Evolutionary conservation across 2,329 filamentous ascomycete genomes (phyloP), one percentile per base, ranked within the genome.

Genomic region (Trichoderma asperellum): DNA sequence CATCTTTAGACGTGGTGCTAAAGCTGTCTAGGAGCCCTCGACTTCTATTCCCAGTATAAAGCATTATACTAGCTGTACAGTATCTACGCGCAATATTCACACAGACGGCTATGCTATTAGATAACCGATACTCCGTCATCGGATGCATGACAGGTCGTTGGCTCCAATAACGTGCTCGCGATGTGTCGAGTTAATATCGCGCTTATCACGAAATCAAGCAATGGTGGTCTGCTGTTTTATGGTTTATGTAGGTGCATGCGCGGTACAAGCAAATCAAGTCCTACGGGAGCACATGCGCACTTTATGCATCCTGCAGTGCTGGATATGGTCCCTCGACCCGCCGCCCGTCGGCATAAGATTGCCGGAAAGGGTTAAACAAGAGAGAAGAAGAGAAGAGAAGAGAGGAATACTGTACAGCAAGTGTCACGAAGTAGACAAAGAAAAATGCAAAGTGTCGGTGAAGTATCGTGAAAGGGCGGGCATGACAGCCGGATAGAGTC

Each of bases 81-180:
- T 43, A 43, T 43, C 40, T 43, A n/a, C 40, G 40, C 40, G 8
- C n/a, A 11, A n/a, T 49, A 49, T 49, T 49, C 47, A 24, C 47
- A 49, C 47, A 49, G 47, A 21, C n/a, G 16, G 21, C 1, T 24
- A n/a, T 49, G n/a, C n/a, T 12, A 49, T 11, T 21, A 11, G 47
- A 49, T 49, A n/a, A 58, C 35, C 40, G 40, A 49, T 49, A 52
- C 55, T 67, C 63, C 63, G 63, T 21, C 63, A 67, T 67, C 63
- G 63, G 63, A 32, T 52, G 60, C 60, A 63, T 43, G 32, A 53
- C 10, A 24, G 29, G 40, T 8, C 40, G 43, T 5, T 24, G 43
- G 43, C 27, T 24, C 59, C 47, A 29, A 14, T 18, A 34, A 62
- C 52, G 56, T 59, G 43, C 37, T 5, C 14, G 37, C 37, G 37